Evolutionary conservation across 768 basidiomycete species (phyloP), one percentile per base, ranked within the genome.

Genomic region (Coprinellus micaceus): DNA sequence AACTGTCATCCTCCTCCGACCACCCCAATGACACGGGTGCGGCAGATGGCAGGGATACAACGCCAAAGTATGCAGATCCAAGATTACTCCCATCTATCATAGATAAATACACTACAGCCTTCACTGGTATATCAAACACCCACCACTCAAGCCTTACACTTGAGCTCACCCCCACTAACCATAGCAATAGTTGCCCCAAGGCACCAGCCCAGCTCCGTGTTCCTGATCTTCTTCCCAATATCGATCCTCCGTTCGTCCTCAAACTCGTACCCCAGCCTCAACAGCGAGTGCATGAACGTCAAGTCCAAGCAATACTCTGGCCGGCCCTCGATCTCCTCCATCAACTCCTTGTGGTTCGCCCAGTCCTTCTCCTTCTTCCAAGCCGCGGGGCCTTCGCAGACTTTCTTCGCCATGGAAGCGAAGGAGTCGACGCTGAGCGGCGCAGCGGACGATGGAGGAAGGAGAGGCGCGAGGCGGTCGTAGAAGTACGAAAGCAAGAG

Each of bases 401-500:
- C 87, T 50, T 79, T 77, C 46, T 74, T 66, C 0, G 94, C 93
- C 36, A 91, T 77, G 1, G 71, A 63, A 3, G 82, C 79, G 64
- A 95, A 72, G n/a, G 79, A 79, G 39, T 80, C 74, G 11, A 94
- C 73, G 0, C 77, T 77, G 43, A 86, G 53, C 1, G 64, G 55
- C 10, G 60, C 43, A 9, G 60, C 26, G 10, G 69, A 54, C 43
- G 58, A 36, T 1, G 57, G 53, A 15, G 66, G 72, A 48, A 94
- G 74, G 57, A 99, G 82, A 0, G 94, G 96, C 25, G 78, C 72
- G 56, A 96, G 79, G 36, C 97, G 90, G 77, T 98, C 97, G 74
- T 94, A 97, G 75, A 98, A 99, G 79, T 98, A 99, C 22, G 94
- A 97, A 1, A 99, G 80, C n/a, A 96, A 83, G 25, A 96, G 82